Evolutionary conservation across 2,329 filamentous ascomycete species (phyloP), one percentile per base, ranked within the genome.

Genomic region (Colletotrichum falcatum): DNA sequence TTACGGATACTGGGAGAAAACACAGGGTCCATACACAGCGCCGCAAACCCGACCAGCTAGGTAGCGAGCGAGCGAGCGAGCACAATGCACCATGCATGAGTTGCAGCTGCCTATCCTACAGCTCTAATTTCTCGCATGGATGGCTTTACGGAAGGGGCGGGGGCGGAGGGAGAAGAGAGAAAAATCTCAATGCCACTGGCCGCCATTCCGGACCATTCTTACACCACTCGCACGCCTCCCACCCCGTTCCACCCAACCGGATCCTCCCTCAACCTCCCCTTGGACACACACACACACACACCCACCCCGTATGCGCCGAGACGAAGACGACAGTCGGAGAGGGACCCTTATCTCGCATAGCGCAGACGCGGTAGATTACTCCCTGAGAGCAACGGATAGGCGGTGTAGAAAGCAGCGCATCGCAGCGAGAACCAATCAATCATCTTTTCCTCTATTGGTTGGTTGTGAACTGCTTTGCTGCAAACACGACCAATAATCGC

Each of bases 21-120:
- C 67, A 18, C 67, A 70, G 67, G 67, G 67, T 67, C 64, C 67
- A 70, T 66, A 44, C 53, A 51, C 67, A 61, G 30, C 56, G 63
- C 58, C 64, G 63, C 67, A 70, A 70, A 46, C 49, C 67, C 63
- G 67, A 63, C 44, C 30, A 35, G 37, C 33, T 26, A 42, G 39
- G 33, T 26, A 61, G 30, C 59, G 28, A 54, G 51, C 30, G 59
- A 58, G 33, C 44, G 30, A 33, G 30, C 7, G 4, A 33, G 20
- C 20, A 64, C 20, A 14, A 44, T 51, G 42, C 46, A 53, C 30
- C 30, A 23, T 39, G 44, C 33, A 33, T 39, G 35, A 51, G 37
- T 18, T 66, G 55, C 63, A 66, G 63, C 63, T n/a, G n/a, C n/a
- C 55, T 54, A 16, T 37, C 42, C 42, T 33, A 48, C 58, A 44